Conservation (phyloP, 2,329 filamentous ascomycete species). For the Ophiocordyceps camponoti-rufipedis region DNA sequence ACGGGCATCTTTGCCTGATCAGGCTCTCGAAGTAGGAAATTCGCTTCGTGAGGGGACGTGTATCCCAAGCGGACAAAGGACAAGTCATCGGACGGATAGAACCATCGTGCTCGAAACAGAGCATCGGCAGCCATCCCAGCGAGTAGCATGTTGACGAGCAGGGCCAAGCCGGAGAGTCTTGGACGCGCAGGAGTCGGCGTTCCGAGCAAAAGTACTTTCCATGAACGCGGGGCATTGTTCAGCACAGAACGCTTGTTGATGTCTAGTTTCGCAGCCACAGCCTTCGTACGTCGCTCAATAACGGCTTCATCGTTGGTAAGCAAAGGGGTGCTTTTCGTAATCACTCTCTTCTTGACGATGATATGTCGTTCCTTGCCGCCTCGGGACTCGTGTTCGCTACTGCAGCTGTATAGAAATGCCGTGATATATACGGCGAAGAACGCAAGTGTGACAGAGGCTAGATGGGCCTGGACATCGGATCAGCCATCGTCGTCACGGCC, state of each 20-base stretch:
- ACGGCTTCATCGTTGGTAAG: conserved; percentile 13
- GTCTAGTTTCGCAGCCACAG: conserved; percentile 23
- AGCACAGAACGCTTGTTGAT: conserved; percentile 42
- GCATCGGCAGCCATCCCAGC: conserved; percentile 58
- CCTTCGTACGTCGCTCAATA: conserved; percentile 11
- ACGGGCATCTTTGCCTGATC: conserved; percentile 57
- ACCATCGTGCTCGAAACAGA: conserved; percentile 52
- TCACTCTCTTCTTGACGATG: conserved; percentile 27
- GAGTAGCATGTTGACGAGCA: conserved; percentile 53
- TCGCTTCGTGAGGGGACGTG: conserved; percentile 64
- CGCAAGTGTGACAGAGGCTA: conserved; percentile 37
- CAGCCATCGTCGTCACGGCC: neutral
- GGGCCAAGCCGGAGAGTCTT: conserved; percentile 45
- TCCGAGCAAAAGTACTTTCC: conserved; percentile 56
- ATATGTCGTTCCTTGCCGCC: conserved; percentile 39
- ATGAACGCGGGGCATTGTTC: conserved; percentile 34
- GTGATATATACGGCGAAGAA: conserved; percentile 49
- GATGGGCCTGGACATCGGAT: conserved; percentile 13
- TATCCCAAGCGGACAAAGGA: conserved; percentile 80
- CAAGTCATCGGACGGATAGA: conserved; percentile 54
- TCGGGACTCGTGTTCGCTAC: conserved; percentile 36
- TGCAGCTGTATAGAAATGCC: conserved; percentile 40
- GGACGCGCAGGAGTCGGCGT: conserved; percentile 55
- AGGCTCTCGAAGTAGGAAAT: conserved; percentile 71
- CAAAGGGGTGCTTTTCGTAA: conserved; percentile 9